Base-by-base conservation (phyloP, 106 monocot species). In the Dioscorea alata region DNA sequence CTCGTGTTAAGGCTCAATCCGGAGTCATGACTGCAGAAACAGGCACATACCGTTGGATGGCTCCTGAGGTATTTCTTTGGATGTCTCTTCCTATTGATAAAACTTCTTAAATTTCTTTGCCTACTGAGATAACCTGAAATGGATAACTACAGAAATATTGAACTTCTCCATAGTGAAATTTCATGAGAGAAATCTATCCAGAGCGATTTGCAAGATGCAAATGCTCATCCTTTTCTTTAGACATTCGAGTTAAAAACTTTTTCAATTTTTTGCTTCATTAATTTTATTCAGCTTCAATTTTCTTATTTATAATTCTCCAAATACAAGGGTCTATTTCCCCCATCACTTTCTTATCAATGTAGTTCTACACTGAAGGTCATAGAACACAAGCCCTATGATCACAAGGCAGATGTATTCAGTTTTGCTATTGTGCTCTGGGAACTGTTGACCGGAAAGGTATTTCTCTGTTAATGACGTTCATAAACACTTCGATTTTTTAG, bases 21-120 rank as follows among this genome's bases (percentile, higher is more conserved):
- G 93, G 93, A 33, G 86, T 94, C 49, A 94, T 94, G 93, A 95
- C 95, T 84, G 91, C 95, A 48, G 95, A 95, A 82, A 95, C 91
- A n/a, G 95, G 95, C 75, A 95, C 95, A 48, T 95, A 95, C 63
- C 91, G 95, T 58, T 95, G 89, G 89, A 93, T 93, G 95, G 95
- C 95, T 76, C 95, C 95, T 58, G 95, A 95, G 91, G 95, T 95
- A 8, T 33, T 75, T 23, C 9, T 58, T 8, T 16, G 15, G 19
- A 54, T 54, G 4, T 54, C 15, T 19, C 15, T 54, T 5, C 5
- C 18, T 19, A 2, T 14, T 54, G 19, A 19, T 16, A 2, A 13
- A 54, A 18, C 54, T 13, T 54, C 15, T 54, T 1, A 54, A 5
- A 18, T 16, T 19, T 54, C 54, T 54, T 54, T 54, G 19, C 54